Evolutionary conservation across 768 basidiomycete genomes (phyloP).

Genomic region (Pulveroboletus ravenelii): DNA sequence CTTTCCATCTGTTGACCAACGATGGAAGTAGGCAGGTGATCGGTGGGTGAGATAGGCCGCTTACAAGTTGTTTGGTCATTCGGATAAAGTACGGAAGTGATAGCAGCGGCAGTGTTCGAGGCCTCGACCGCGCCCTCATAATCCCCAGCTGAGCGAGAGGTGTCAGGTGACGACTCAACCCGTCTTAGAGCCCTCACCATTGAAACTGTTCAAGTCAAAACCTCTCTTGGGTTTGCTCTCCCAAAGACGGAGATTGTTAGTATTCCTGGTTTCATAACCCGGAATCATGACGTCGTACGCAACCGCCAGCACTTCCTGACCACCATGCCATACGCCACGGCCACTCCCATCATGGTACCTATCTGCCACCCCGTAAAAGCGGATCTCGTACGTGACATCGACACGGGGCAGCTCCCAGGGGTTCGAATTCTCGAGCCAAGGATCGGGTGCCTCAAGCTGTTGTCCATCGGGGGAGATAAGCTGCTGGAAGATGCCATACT

Average conservation of each 20-base stretch:
- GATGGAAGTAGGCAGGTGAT: background rate
- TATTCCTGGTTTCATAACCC: slow-evolving; percentile 72
- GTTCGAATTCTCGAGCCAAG: slow-evolving; percentile 85
- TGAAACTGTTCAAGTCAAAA: slow-evolving; percentile 94
- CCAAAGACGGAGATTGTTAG: slow-evolving; percentile 86
- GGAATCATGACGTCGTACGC: slow-evolving; percentile 97
- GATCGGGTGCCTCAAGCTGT: slow-evolving; percentile 88
- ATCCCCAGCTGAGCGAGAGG: slow-evolving; percentile 62
- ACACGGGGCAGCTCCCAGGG: slow-evolving; percentile 85
- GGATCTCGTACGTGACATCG: slow-evolving; percentile 79
- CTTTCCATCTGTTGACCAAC: slow-evolving; percentile 58
- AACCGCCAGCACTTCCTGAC: slow-evolving; percentile 89
- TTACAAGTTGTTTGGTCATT: slow-evolving; percentile 80
- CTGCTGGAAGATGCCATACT: slow-evolving; percentile 95
- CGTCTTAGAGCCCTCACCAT: slow-evolving; percentile 45
- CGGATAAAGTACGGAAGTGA: slow-evolving; percentile 93
- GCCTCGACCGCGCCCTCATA: slow-evolving; percentile 88
- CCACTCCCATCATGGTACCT: slow-evolving; percentile 53
- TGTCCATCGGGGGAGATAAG: slow-evolving; percentile 80
- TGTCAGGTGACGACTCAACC: background rate
- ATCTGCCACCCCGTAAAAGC: slow-evolving; percentile 86
- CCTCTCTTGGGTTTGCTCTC: slow-evolving; percentile 84
- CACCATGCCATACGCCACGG: slow-evolving; percentile 75
- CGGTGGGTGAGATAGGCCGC: slow-evolving; percentile 8
- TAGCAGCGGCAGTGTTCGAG: slow-evolving; percentile 86